phyloP scores from a whole-genome alignment of 106 monocot genomes.

The Dioscorea alata region DNA sequence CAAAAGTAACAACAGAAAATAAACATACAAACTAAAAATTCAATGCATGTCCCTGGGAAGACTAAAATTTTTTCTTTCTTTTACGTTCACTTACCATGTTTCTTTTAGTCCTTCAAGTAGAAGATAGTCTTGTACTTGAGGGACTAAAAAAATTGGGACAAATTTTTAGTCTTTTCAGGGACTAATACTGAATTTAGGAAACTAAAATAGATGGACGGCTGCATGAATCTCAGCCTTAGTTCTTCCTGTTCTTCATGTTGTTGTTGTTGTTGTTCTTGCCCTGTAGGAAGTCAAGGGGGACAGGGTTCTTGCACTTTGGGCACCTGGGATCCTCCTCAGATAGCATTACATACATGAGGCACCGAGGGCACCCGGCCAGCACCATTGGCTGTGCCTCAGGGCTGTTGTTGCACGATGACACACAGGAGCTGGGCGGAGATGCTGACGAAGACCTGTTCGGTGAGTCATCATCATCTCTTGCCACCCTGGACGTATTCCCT shows the following conservation, averaged over 20 bases:
- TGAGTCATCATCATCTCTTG: conserved; percentile 13
- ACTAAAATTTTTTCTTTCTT: no score
- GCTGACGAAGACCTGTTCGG: conserved; percentile 26
- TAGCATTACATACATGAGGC: conserved; percentile 97
- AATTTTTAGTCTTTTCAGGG: no score
- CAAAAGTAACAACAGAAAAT: no score
- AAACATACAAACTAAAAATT: no score
- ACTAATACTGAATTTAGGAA: no score
- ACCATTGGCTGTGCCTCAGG: conserved; percentile 81
- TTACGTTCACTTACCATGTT: no score
- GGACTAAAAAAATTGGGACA: no score
- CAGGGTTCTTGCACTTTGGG: conserved; percentile 85
- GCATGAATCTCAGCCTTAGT: background rate
- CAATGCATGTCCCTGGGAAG: no score
- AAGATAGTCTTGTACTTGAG: no score
- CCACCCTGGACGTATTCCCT: conserved; percentile 27
- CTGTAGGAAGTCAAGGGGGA: conserved; percentile 74
- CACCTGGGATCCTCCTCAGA: conserved; percentile 77
- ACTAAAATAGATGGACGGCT: no score
- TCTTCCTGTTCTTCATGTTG: conserved; percentile 29
- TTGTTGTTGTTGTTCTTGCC: conserved; percentile 13
- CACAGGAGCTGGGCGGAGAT: conserved; percentile 62
- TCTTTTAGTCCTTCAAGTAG: no score
- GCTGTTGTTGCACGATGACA: conserved; percentile 54
- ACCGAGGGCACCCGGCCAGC: conserved; percentile 72